These are phyloP conservation scores for Neonectria sp. DNA, from an alignment of 2,329 filamentous ascomycete genomes.

Conservation along the genomic window DNA sequence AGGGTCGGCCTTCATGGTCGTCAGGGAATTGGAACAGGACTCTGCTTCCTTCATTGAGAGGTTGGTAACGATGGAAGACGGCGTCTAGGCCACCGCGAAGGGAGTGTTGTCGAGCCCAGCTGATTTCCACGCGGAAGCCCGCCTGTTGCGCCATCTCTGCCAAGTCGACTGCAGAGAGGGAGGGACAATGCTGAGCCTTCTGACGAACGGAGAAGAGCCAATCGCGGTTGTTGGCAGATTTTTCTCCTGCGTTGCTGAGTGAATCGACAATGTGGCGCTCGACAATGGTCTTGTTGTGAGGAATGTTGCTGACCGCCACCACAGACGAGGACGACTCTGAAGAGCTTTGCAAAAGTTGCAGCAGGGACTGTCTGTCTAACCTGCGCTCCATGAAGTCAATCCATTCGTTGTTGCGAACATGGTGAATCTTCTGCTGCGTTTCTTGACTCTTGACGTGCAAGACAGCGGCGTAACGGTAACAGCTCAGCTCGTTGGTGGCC, in stretches of 20 bases:
- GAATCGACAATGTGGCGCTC: conserved; percentile 41
- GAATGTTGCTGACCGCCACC: conserved; percentile 45
- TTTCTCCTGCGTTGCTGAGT: conserved; percentile 13
- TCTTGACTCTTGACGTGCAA: conserved; percentile 33
- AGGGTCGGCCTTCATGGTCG: conserved; percentile 26
- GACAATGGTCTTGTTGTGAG: conserved; percentile 49
- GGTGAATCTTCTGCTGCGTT: conserved; percentile 15
- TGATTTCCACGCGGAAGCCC: conserved; percentile 62
- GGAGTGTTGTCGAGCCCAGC: conserved; percentile 58
- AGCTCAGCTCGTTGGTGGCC: conserved; percentile 49
- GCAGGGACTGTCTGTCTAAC: conserved; percentile 28
- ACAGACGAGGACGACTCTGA: background rate
- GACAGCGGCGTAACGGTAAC: conserved; percentile 30
- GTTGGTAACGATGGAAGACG: conserved; percentile 54
- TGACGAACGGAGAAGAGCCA: conserved; percentile 31
- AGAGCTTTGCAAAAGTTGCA: conserved; percentile 24
- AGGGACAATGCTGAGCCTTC: conserved; percentile 21
- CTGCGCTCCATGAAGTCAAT: conserved; percentile 36
- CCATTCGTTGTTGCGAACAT: conserved; percentile 34
- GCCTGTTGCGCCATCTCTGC: conserved; percentile 45
- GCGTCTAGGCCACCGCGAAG: conserved; percentile 47
- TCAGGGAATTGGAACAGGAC: conserved; percentile 44
- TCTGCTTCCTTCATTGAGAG: conserved; percentile 14
- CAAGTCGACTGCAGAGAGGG: conserved; percentile 36
- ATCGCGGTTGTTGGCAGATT: background rate